phyloP scores from a whole-genome alignment of 495 filamentous ascomycete genomes.

The Articulospora tetracladia region DNA sequence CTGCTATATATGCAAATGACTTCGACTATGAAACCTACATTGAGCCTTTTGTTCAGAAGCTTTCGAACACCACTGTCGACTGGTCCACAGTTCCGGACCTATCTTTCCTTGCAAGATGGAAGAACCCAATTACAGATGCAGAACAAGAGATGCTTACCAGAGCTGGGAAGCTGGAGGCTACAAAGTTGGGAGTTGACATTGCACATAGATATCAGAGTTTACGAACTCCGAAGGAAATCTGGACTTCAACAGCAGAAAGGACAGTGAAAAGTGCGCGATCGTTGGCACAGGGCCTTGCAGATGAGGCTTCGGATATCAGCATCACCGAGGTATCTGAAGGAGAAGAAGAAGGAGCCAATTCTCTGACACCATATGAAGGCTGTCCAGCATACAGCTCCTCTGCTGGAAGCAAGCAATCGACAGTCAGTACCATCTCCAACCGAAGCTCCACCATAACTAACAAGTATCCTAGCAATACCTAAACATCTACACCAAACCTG shows the following conservation, averaged over 20 bases:
- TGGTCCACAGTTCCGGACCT: slow-evolving; percentile 19
- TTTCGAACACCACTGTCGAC: slow-evolving; percentile 23
- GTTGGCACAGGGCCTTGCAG: slow-evolving; percentile 38
- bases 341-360: slow-evolving; percentile 38
- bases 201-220: slow-evolving; percentile 42
- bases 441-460: not conserved
- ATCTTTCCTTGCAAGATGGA: slow-evolving; percentile 12
- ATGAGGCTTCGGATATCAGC: slow-evolving; percentile 36
- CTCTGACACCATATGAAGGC: slow-evolving; percentile 42
- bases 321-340: slow-evolving; percentile 31
- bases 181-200: slow-evolving; percentile 26
- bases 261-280: slow-evolving; percentile 40
- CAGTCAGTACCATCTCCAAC: not conserved
- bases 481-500: slow-evolving; percentile 40
- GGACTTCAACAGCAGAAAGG: slow-evolving; percentile 46
- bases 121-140: slow-evolving; percentile 17
- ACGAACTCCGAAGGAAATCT: slow-evolving; percentile 36
- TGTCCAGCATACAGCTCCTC: slow-evolving; percentile 45
- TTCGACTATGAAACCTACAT: slow-evolving; percentile 21
- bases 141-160: slow-evolving; percentile 12
- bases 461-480: slow-evolving; percentile 24
- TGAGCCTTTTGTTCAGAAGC: slow-evolving; percentile 16
- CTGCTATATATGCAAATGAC: slow-evolving; percentile 19
- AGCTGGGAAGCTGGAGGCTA: slow-evolving; percentile 2
- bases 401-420: slow-evolving; percentile 38